Base-by-base conservation (phyloP, 2,329 filamentous ascomycete genomes). In the Septoria linicola region DNA sequence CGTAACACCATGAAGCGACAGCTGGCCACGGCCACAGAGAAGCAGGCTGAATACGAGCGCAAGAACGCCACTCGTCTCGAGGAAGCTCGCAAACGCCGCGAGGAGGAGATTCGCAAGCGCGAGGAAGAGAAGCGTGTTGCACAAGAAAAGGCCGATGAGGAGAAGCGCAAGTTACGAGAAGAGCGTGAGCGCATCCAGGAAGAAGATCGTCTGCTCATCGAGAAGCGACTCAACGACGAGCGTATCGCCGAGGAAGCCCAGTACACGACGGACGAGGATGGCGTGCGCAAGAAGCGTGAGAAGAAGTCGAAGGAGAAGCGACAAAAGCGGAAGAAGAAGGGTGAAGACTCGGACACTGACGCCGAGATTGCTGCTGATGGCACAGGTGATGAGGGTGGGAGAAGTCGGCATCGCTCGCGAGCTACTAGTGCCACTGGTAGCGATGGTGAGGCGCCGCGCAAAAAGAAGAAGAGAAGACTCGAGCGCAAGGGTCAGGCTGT, bases 1-100 rank as follows among this genome's bases (percentile, higher is more conserved):
- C 85, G 87, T 54, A 96, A 96, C 68, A 99, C 95, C 1, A 89
- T 96, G 73, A 86, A 88, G 59, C 90, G 89, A 63, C 92, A 99
- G 69, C 81, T 99, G 10, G 89, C 95, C 64, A 84, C 90, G 63
- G 87, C 88, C 3, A 82, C 92, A 41, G 84, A 89, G 59, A 86
- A 82, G 60, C 93, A 99, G 69, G 85, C 82, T 57, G 88, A 95
- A 57, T 97, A 95, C 70, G 93, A 99, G 69, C 86, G 90, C 63
- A 89, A 88, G 75, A 96, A 97, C 68, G 89, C 90, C 30, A 83
- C 87, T 63, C 95, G 93, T 70, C 81, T 97, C 2, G 82, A 87
- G 55, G 84, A 89, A 46, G 91, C 93, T 6, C 81, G 88, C 30
- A 83, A 87, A 63, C 80, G 84, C 55, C 86, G 92, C 46, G 88